Percentiles rank a stretch among this genome's conserved stretches.
These are phyloP conservation scores for Entomortierella parvispora DNA, from an alignment of 192 early-diverging fungal genomes.

Conservation along the genomic window DNA sequence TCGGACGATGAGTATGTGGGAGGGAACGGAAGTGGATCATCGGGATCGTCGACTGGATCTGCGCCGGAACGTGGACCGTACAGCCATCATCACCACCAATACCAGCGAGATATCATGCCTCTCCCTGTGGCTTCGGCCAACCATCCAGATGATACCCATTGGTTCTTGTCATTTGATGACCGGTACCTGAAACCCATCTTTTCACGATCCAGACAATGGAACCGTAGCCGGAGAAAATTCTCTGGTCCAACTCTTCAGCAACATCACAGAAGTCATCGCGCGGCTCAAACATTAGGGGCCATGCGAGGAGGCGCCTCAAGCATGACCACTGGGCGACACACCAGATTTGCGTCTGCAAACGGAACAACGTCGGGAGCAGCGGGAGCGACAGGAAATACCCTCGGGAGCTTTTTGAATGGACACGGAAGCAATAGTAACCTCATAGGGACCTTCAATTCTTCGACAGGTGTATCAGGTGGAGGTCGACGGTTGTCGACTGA, in stretches of 20 bases:
- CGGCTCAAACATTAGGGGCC: neutral
- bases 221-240: conserved; percentile 32
- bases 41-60: conserved; percentile 39
- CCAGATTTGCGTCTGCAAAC: conserved; percentile 30
- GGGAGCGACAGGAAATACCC: neutral
- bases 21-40: conserved; percentile 5
- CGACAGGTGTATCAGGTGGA: too few species aligned
- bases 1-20: conserved; percentile 49
- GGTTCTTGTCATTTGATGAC: conserved; percentile 89
- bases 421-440: conserved; percentile 39
- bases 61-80: neutral
- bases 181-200: conserved; percentile 85
- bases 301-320: conserved; percentile 16
- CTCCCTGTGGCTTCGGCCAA: conserved; percentile 34
- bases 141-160: conserved; percentile 68
- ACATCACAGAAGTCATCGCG: conserved; percentile 17
- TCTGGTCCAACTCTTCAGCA: conserved; percentile 41
- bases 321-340: conserved; percentile 40
- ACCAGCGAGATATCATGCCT: conserved; percentile 20
- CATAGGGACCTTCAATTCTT: neutral
- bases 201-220: conserved; percentile 57
- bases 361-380: conserved; percentile 5
- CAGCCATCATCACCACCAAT: conserved; percentile 16
- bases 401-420: conserved; percentile 14
- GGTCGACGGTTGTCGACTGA: too few species aligned